Conservation (phyloP, 1,284 basidiomycete genomes). For the Malassezia sympodialis region DNA sequence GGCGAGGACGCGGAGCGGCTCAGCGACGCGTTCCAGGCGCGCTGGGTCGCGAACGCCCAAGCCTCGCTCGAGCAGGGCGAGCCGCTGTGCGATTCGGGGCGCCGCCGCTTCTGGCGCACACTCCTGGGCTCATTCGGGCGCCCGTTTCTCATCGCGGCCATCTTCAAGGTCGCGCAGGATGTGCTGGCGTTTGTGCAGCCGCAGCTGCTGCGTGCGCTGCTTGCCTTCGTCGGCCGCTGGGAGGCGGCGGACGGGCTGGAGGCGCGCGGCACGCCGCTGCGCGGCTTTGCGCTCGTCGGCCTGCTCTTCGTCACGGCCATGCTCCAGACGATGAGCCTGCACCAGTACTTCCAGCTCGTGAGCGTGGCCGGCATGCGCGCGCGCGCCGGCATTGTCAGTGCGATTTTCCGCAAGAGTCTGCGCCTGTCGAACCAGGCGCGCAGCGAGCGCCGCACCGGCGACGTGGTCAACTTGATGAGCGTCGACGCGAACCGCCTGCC, state of each 20-base stretch:
- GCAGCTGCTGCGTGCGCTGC: slow-evolving; percentile 68
- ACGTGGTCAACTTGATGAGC: slow-evolving; percentile 87
- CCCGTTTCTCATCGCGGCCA: slow-evolving; percentile 61
- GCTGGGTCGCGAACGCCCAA: slow-evolving; percentile 47
- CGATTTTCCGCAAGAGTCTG: slow-evolving; percentile 76
- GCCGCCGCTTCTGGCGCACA: slow-evolving; percentile 23
- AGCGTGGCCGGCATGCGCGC: slow-evolving; percentile 84
- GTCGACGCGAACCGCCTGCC: slow-evolving; percentile 70
- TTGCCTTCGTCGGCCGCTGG: slow-evolving; percentile 58
- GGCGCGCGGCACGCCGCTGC: slow-evolving; percentile 24
- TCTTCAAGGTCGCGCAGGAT: slow-evolving; percentile 66
- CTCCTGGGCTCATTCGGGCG: slow-evolving; percentile 57
- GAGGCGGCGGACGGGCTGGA: slow-evolving; percentile 18
- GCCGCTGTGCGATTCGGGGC: slow-evolving; percentile 15
- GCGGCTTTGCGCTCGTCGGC: slow-evolving; percentile 47
- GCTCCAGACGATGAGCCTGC: slow-evolving; percentile 68
- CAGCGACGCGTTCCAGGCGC: slow-evolving; percentile 55
- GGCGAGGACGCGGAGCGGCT: slow-evolving; percentile 66
- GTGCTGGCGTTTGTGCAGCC: slow-evolving; percentile 74
- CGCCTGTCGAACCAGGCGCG: slow-evolving; percentile 74
- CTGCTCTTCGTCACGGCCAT: slow-evolving; percentile 62
- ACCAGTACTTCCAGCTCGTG: slow-evolving; percentile 76
- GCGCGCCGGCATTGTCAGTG: slow-evolving; percentile 71
- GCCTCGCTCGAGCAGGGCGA: background rate
- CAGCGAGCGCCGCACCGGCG: slow-evolving; percentile 65